phyloP scores from a whole-genome alignment of 805 yeast species.

The Candida succiphila region DNA sequence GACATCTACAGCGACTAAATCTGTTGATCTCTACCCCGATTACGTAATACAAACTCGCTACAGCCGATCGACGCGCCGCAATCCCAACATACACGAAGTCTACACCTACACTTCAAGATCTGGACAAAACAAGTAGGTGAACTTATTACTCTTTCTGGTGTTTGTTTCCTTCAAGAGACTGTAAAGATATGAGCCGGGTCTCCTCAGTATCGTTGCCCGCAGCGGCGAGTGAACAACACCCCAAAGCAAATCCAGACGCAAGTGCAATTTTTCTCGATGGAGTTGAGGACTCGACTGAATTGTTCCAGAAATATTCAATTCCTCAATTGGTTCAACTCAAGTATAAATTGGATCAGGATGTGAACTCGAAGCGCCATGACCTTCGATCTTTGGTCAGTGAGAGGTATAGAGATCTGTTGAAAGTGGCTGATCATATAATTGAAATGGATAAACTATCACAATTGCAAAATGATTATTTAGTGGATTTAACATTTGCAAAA shows the following conservation, averaged over 20 bases:
- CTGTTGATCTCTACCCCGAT: too few species aligned
- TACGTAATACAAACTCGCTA: too few species aligned
- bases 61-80: too few species aligned
- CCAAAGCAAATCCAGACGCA: not conserved
- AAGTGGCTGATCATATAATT: constrained; percentile 27
- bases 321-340: constrained; percentile 17
- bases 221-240: not conserved
- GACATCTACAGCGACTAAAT: too few species aligned
- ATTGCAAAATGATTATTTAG: constrained; percentile 15
- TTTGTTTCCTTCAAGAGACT: too few species aligned
- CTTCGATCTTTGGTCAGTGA: constrained; percentile 22
- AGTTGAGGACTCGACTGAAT: too few species aligned
- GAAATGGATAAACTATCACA: constrained; percentile 20
- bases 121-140: too few species aligned
- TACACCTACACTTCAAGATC: too few species aligned
- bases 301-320: constrained; percentile 12
- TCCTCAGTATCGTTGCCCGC: too few species aligned
- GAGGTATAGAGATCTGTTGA: constrained; percentile 24
- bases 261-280: not conserved
- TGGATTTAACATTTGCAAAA: constrained; percentile 18
- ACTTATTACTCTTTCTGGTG: too few species aligned
- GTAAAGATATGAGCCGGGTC: too few species aligned
- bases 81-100: too few species aligned
- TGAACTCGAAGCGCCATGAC: constrained; percentile 12
- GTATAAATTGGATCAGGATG: constrained; percentile 11